phyloP scores from a whole-genome alignment of 169 alveolate species.

The Babesia gibsoni region DNA sequence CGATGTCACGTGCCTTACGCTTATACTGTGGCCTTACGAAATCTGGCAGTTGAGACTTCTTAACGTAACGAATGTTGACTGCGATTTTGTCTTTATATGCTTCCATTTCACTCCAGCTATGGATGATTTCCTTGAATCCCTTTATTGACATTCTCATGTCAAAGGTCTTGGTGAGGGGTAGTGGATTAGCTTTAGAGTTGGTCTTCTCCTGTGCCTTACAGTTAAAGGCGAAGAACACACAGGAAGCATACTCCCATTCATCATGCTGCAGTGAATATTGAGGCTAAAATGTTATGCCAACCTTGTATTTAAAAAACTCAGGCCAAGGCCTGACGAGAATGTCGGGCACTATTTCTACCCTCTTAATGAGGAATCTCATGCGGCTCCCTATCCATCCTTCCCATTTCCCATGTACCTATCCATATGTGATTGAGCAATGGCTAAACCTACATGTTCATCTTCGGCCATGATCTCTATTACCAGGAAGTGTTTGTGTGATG shows the following conservation, averaged over 20 bases:
- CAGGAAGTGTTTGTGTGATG: slow-evolving; percentile 75
- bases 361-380: slow-evolving; percentile 75
- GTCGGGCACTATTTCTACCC: slow-evolving; percentile 73
- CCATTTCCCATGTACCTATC: slow-evolving; percentile 72
- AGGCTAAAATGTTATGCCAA: not conserved
- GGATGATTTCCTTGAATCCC: slow-evolving; percentile 61
- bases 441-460: slow-evolving; percentile 64
- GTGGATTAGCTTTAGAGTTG: not conserved
- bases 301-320: slow-evolving; percentile 59
- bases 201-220: not conserved
- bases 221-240: slow-evolving; percentile 64
- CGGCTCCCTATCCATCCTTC: slow-evolving; percentile 85
- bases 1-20: slow-evolving; percentile 34
- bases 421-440: not conserved
- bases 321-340: slow-evolving; percentile 81
- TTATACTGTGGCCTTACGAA: slow-evolving; percentile 44
- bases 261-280: slow-evolving; percentile 5
- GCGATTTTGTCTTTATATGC: slow-evolving; percentile 49
- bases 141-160: slow-evolving; percentile 59
- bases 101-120: slow-evolving; percentile 63
- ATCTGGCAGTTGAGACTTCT: slow-evolving; percentile 52
- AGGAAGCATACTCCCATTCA: slow-evolving; percentile 64
- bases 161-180: slow-evolving; percentile 24
- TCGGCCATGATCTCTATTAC: slow-evolving; percentile 77
- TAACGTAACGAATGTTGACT: slow-evolving; percentile 49